phyloP scores from a whole-genome alignment of 1,139 yeast species.

The Saccharomyces hybrid region DNA sequence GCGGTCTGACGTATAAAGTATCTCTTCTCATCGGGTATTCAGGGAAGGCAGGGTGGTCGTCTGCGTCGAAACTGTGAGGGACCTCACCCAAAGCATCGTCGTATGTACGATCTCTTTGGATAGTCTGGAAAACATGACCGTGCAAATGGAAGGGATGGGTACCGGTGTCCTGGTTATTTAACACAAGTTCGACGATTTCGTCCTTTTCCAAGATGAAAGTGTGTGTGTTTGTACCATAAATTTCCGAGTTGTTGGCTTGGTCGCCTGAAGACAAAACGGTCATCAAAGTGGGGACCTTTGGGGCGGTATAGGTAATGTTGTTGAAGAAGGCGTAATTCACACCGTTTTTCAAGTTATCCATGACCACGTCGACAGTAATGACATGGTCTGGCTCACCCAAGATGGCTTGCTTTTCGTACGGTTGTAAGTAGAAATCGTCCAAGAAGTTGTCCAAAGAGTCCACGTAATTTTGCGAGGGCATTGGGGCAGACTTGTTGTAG shows the following conservation, averaged over 20 bases:
- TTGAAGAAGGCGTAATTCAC: constrained; percentile 87
- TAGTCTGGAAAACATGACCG: constrained; percentile 69
- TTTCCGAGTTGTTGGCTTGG: constrained; percentile 42
- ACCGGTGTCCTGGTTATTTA: constrained; percentile 69
- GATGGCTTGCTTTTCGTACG: constrained; percentile 44
- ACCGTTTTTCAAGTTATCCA: constrained; percentile 79
- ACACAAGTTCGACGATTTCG: constrained; percentile 57
- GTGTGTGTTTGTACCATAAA: constrained; percentile 80
- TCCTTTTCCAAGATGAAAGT: constrained; percentile 62
- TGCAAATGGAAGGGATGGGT: constrained; percentile 86
- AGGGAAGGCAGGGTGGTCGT: constrained; percentile 48
- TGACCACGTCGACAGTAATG: constrained; percentile 57
- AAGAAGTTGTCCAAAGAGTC: constrained; percentile 42
- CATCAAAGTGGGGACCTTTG: constrained; percentile 75
- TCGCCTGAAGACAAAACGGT: constrained; percentile 70
- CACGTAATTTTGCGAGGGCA: constrained; percentile 41
- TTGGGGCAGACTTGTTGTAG: too few species aligned
- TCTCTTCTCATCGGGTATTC: constrained; percentile 65
- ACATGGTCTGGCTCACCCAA: constrained; percentile 60
- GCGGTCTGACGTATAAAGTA: constrained; percentile 56
- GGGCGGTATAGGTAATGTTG: constrained; percentile 65
- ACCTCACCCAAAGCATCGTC: constrained; percentile 41
- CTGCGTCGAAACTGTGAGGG: constrained; percentile 44
- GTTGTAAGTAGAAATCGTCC: constrained; percentile 62
- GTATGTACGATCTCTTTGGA: constrained; percentile 46